Percentiles rank a stretch among this genome's conserved stretches.
These are phyloP conservation scores for Naganishia friedmannii DNA, from an alignment of 768 basidiomycete species.

Conservation along the genomic window DNA sequence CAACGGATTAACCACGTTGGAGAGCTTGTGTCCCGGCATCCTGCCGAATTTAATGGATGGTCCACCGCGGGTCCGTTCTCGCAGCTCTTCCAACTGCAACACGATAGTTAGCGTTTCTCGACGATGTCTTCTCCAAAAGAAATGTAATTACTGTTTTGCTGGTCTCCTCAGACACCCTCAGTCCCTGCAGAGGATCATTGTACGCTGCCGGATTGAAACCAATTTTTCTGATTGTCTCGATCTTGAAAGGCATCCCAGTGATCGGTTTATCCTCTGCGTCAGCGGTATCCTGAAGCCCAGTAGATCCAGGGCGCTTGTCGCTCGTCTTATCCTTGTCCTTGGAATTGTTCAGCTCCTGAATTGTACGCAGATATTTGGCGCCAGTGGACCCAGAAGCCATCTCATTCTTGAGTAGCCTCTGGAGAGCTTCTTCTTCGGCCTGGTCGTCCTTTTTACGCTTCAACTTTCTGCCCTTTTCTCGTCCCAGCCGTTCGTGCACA, in stretches of 20 bases:
- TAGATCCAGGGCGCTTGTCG: constrained; percentile 60
- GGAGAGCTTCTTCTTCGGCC: constrained; percentile 61
- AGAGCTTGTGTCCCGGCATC: constrained; percentile 19
- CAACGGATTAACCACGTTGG: constrained; percentile 21
- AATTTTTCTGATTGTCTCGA: constrained; percentile 41
- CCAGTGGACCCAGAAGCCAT: constrained; percentile 54
- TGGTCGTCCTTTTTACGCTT: constrained; percentile 59
- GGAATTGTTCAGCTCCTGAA: constrained; percentile 59
- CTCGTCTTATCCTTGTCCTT: constrained; percentile 68
- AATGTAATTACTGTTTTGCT: constrained; percentile 32
- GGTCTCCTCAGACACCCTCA: constrained; percentile 30
- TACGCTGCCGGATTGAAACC: constrained; percentile 45
- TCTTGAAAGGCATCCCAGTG: constrained; percentile 35
- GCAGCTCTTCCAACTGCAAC: constrained; percentile 24
- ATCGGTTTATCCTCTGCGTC: constrained; percentile 33
- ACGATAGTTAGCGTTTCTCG: not conserved
- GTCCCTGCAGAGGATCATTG: constrained; percentile 13
- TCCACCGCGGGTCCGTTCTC: constrained; percentile 13
- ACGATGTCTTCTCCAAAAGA: not conserved
- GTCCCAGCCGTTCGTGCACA: constrained; percentile 68
- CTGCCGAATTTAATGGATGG: constrained; percentile 11
- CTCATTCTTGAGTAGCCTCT: constrained; percentile 60
- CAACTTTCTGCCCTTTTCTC: constrained; percentile 74
- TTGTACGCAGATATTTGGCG: constrained; percentile 40
- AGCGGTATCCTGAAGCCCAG: constrained; percentile 57